A percentile compares a stretch with the other conserved stretches of the same genome.
These are phyloP conservation scores for Solanum pimpinellifolium DNA, from an alignment of 257 asterid genomes.

Conservation along the genomic window DNA sequence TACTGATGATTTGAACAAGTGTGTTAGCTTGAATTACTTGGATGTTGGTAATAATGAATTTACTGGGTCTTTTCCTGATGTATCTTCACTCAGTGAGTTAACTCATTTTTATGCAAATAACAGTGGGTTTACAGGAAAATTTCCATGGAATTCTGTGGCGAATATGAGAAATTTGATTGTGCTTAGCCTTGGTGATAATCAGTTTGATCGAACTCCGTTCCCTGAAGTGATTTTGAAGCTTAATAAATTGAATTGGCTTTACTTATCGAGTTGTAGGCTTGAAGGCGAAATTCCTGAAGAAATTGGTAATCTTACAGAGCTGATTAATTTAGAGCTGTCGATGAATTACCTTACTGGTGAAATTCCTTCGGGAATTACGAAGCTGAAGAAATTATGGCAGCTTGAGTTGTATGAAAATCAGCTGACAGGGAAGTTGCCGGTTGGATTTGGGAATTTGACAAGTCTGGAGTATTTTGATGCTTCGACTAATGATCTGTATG, in stretches of 20 bases:
- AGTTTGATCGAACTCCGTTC: slow-evolving; percentile 33
- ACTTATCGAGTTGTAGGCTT: slow-evolving; percentile 56
- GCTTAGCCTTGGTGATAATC: slow-evolving; percentile 67
- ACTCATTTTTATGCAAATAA: slow-evolving; percentile 36
- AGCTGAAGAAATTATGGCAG: slow-evolving; percentile 50
- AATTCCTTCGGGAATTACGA: slow-evolving; percentile 55
- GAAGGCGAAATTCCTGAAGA: slow-evolving; percentile 56
- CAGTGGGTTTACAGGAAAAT: slow-evolving; percentile 62
- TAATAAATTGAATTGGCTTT: slow-evolving; percentile 40
- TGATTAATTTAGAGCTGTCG: slow-evolving; percentile 45
- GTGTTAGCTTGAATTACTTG: slow-evolving; percentile 40
- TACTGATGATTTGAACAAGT: slow-evolving; percentile 21
- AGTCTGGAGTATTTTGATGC: slow-evolving; percentile 69
- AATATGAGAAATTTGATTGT: slow-evolving; percentile 35
- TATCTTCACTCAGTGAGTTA: slow-evolving; percentile 28
- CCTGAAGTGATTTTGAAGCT: slow-evolving; percentile 33
- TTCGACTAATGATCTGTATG: slow-evolving; percentile 45
- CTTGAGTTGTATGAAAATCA: slow-evolving; percentile 55
- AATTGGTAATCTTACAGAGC: slow-evolving; percentile 54
- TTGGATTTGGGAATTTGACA: slow-evolving; percentile 47
- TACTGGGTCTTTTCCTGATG: slow-evolving; percentile 46
- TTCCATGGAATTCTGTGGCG: slow-evolving; percentile 53
- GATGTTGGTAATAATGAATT: slow-evolving; percentile 62
- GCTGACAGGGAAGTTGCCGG: slow-evolving; percentile 58
- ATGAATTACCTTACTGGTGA: slow-evolving; percentile 44